These are phyloP conservation scores for Nemania diffusa DNA, from an alignment of 2,329 filamentous ascomycete species.

Conservation along the genomic window DNA sequence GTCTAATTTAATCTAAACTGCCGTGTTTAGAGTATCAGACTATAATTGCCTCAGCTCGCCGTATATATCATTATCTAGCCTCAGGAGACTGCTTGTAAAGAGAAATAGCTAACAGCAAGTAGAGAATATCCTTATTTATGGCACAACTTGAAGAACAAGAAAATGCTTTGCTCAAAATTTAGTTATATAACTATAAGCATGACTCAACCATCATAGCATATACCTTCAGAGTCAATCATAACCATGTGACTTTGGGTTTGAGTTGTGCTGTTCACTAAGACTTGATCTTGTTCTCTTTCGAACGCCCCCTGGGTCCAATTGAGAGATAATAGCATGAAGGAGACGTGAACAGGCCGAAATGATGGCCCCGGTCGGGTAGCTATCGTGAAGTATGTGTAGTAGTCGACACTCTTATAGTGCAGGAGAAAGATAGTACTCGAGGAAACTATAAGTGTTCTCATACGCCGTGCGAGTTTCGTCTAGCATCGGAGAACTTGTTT, in stretches of 20 bases:
- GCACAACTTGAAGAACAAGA: no score
- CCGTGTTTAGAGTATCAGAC: neutral
- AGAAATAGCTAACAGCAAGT: no score
- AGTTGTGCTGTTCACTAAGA: no score
- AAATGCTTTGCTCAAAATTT: neutral
- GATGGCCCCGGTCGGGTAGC: neutral
- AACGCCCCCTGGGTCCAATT: neutral
- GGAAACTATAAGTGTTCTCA: constrained; percentile 62
- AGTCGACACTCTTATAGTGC: constrained; percentile 53
- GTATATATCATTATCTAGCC: neutral
- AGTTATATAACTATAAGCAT: neutral
- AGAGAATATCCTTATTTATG: no score
- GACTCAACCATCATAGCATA: neutral
- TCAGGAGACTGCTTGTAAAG: no score
- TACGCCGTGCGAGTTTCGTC: constrained; percentile 45
- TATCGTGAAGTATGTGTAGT: neutral
- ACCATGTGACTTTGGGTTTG: no score
- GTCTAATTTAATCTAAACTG: constrained; percentile 11
- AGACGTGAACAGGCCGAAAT: neutral
- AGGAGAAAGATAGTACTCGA: constrained; percentile 64
- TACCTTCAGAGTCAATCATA: neutral
- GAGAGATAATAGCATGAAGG: neutral
- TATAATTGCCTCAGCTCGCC: neutral
- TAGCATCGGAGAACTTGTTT: neutral
- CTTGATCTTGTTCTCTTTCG: no score